These are phyloP conservation scores for Chaetomium globosum DNA, from an alignment of 2,329 filamentous ascomycete genomes.

Conservation along the genomic window DNA sequence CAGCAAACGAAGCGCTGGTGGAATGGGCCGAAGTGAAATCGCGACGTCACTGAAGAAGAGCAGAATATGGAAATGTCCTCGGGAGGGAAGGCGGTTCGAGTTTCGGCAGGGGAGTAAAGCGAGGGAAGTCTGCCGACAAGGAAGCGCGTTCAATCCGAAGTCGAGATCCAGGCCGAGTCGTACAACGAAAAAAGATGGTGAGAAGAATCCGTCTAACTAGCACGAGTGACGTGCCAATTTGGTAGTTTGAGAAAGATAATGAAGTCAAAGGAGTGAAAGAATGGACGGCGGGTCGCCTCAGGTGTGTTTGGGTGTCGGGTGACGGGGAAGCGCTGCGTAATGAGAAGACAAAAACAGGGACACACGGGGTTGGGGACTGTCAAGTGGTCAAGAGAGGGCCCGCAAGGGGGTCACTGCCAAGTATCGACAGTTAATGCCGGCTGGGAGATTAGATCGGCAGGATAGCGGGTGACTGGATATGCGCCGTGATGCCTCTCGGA, in stretches of 20 bases:
- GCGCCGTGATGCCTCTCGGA: neutral
- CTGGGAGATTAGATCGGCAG: constrained; percentile 32
- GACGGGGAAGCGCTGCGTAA: constrained; percentile 30
- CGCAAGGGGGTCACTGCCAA: constrained; percentile 16
- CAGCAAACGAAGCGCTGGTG: constrained; percentile 18
- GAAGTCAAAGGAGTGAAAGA: constrained; percentile 19
- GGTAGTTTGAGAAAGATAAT: constrained; percentile 9
- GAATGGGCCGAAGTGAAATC: constrained; percentile 16
- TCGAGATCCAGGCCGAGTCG: neutral
- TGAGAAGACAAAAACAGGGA: constrained; percentile 33
- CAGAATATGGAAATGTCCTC: neutral
- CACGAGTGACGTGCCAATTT: constrained; percentile 11
- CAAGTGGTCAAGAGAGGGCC: neutral
- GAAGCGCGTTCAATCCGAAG: constrained; percentile 14
- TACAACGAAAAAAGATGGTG: neutral
- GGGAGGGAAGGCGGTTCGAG: constrained; percentile 4
- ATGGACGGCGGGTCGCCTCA: constrained; percentile 21
- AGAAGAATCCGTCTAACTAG: constrained; percentile 18
- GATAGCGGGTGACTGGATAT: constrained; percentile 16
- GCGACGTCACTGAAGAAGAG: neutral
- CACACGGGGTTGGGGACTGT: constrained; percentile 21
- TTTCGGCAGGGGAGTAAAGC: constrained; percentile 36
- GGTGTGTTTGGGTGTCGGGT: constrained; percentile 23
- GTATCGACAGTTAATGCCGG: constrained; percentile 33
- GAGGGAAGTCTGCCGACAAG: constrained; percentile 37